Percentiles rank a stretch among this genome's conserved stretches.
Conservation (phyloP, 148 eudicot species). For the Diospyros lotus region DNA sequence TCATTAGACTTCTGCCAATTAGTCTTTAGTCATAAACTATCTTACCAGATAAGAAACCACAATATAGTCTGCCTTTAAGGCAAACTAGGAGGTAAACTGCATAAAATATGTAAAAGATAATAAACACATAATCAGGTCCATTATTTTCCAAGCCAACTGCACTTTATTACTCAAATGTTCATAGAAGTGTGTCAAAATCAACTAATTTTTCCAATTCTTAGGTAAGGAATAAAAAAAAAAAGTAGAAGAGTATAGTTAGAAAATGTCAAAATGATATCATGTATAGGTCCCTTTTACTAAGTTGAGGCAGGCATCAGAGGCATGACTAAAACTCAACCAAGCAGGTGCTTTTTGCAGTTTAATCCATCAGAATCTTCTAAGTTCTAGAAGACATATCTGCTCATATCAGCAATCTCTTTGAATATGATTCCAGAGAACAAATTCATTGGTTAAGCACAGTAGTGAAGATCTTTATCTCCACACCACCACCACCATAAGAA, state of each 20-base stretch:
- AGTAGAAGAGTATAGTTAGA: background rate
- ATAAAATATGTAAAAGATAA: conserved; percentile 10
- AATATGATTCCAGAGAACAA: background rate
- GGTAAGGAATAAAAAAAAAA: background rate
- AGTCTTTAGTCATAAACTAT: background rate
- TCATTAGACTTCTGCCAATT: conserved; percentile 16
- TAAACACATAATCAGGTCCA: background rate
- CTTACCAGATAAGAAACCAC: background rate
- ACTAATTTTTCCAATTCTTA: conserved; percentile 3
- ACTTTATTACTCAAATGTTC: background rate
- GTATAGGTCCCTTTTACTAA: background rate
- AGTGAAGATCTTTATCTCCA: no score
- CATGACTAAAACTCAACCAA: no score
- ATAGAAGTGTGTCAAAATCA: background rate
- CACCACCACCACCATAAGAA: no score
- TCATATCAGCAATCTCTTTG: no score
- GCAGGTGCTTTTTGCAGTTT: no score
- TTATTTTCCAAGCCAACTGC: conserved; percentile 1
- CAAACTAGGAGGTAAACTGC: background rate
- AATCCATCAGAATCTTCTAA: no score
- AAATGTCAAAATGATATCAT: background rate
- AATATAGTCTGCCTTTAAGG: background rate
- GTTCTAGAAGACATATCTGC: no score
- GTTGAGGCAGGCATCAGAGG: background rate
- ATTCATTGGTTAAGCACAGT: background rate